These are phyloP conservation scores for Petunia axillaris DNA, from an alignment of 257 asterid genomes.

Conservation along the genomic window DNA sequence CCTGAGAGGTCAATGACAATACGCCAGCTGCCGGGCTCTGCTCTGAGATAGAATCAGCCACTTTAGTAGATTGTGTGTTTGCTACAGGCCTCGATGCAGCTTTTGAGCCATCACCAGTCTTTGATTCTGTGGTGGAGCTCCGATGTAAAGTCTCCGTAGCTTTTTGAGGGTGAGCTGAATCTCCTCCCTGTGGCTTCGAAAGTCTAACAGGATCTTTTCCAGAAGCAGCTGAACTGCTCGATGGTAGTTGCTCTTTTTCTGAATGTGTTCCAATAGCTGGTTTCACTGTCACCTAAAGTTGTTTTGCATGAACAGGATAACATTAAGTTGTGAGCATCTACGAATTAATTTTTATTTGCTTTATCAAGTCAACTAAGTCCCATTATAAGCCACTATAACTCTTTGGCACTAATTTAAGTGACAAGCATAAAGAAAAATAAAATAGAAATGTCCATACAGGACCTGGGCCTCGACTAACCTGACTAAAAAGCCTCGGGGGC, in stretches of 20 bases:
- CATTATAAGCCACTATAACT: background rate
- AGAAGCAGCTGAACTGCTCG: slow-evolving; percentile 44
- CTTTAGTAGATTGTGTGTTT: slow-evolving; percentile 29
- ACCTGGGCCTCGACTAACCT: slow-evolving; percentile 50
- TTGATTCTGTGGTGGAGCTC: slow-evolving; percentile 45
- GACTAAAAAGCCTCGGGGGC: slow-evolving; percentile 60
- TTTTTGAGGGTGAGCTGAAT: slow-evolving; percentile 41
- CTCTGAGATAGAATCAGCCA: slow-evolving; percentile 39
- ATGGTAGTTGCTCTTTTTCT: slow-evolving; percentile 52
- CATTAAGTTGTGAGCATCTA: slow-evolving; percentile 8
- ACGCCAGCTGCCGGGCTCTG: slow-evolving; percentile 34
- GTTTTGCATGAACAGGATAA: slow-evolving; percentile 7
- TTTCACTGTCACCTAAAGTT: slow-evolving; percentile 70
- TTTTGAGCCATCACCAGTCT: slow-evolving; percentile 47
- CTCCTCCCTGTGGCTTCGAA: slow-evolving; percentile 42
- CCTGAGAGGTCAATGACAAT: slow-evolving; percentile 33
- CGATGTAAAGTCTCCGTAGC: slow-evolving; percentile 44
- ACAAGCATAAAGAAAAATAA: background rate
- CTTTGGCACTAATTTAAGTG: background rate
- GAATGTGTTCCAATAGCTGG: slow-evolving; percentile 56
- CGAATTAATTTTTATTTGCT: no score
- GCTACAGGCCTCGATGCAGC: slow-evolving; percentile 31
- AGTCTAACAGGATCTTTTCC: slow-evolving; percentile 50
- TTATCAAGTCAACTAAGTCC: background rate
- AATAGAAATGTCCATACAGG: background rate